Evolutionary conservation across 805 yeast species (phyloP).

Genomic region (Blastobotrys americana): DNA sequence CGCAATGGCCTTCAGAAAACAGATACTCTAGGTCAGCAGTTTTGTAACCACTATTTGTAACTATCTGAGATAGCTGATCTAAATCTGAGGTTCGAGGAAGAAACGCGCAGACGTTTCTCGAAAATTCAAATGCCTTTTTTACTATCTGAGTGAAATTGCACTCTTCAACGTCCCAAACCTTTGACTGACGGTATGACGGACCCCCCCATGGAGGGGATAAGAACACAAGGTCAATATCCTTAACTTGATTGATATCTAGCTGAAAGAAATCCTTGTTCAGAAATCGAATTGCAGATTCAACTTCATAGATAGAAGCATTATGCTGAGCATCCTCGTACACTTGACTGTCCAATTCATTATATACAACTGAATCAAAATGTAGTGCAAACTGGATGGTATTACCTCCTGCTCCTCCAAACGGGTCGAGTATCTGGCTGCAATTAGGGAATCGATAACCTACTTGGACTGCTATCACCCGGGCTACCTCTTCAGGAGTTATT

Average conservation of each 20-base stretch:
- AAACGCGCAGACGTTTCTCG: conserved; percentile 17
- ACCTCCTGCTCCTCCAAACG: conserved; percentile 87
- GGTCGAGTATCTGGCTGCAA: conserved; percentile 42
- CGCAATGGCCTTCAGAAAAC: conserved; percentile 12
- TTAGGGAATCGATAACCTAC: conserved; percentile 16
- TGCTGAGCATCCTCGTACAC: conserved; percentile 30
- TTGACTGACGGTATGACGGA: conserved; percentile 38
- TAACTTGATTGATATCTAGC: conserved; percentile 23
- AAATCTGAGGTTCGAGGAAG: conserved; percentile 21
- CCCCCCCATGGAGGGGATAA: conserved; percentile 93
- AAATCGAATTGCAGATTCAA: conserved; percentile 42
- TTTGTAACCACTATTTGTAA: conserved; percentile 3
- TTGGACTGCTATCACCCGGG: conserved; percentile 37
- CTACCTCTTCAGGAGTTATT: conserved; percentile 77
- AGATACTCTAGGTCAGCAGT: conserved; percentile 15
- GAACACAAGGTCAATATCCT: conserved; percentile 44
- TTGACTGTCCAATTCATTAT: conserved; percentile 23
- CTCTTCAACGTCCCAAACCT: conserved; percentile 11
- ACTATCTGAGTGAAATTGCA: conserved; percentile 7
- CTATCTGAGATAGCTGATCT: conserved; percentile 13
- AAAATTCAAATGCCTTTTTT: conserved; percentile 8
- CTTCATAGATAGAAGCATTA: conserved; percentile 60
- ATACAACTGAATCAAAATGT: conserved; percentile 29
- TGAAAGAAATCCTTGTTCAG: conserved; percentile 44
- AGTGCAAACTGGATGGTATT: conserved; percentile 66